Percentiles rank a stretch among this genome's conserved stretches.
Evolutionary conservation across 2,329 filamentous ascomycete species (phyloP).

Genomic region (Diaporthe sp.): DNA sequence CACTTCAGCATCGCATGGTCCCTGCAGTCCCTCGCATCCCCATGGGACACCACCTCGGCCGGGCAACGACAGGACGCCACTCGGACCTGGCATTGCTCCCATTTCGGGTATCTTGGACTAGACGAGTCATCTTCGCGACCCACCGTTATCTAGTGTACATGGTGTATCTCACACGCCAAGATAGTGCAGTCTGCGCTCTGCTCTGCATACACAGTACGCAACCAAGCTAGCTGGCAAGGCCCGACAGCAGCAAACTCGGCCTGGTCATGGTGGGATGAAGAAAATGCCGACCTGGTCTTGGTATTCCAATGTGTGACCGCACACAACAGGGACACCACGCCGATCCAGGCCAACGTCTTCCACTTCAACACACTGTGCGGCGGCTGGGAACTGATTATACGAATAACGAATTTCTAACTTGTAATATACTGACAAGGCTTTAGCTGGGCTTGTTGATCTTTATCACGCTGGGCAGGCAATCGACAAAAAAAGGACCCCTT

Average conservation of each 20-base stretch:
- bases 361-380: background rate
- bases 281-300: background rate
- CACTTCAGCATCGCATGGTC: conserved; percentile 4
- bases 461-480: background rate
- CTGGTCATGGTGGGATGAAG: background rate
- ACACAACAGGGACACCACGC: background rate
- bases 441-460: background rate
- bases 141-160: conserved; percentile 27
- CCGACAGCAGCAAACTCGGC: background rate
- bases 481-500: background rate
- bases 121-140: background rate
- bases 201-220: background rate
- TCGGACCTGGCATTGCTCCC: conserved; percentile 3
- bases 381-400: background rate
- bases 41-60: conserved; percentile 22
- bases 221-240: background rate
- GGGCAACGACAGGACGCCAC: background rate
- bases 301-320: background rate
- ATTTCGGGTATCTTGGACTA: conserved; percentile 28
- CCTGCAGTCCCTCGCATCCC: conserved; percentile 9
- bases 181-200: conserved; percentile 28
- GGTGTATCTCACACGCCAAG: background rate
- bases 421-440: background rate
- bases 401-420: background rate
- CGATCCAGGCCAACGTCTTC: background rate